Evolutionary conservation across 176 grass and related monocot species (phyloP), one percentile per base, ranked within the genome.

Genomic region (Luzula sylvatica): DNA sequence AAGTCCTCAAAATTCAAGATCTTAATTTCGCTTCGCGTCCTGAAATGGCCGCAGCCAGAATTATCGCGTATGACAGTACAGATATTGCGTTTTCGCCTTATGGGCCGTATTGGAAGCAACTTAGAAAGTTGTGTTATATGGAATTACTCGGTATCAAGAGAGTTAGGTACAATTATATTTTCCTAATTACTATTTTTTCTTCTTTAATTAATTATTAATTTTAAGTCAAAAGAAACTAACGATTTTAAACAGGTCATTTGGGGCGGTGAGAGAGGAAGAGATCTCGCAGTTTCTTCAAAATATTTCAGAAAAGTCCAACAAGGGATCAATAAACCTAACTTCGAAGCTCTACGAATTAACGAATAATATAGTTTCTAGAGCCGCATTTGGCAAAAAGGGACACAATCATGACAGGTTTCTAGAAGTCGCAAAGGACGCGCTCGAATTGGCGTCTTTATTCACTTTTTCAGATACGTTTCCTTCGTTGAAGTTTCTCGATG

Each of bases 1-100:
- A 87, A 61, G 46, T n/a, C 0, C 53, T 78, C 56, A 67, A 65
- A 38, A 64, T 73, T 3, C 83, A 65, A 4, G 83, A 87, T 66
- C 42, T 78, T 23, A 61, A 50, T 20, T 81, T 75, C 40, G 68
- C 72, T 12, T 57, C 55, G 41, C 68, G 77, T 0, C 52, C 63
- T 26, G 21, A 40, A 20, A 21, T 46, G 13, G 52, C 50, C 40
- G 48, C 68, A 30, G 72, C 47, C 2, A 21, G 60, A n/a, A 42
- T 35, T 35, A 35, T 35, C 9, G 30, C 30, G 30, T 81, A 87
- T 20, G 56, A 58, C 3, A 12, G 28, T 41, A 38, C 35, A 0
- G 83, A 73, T 74, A 41, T 77, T 26, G 65, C 8, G 4, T 59
- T 88, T 42, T 51, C 61, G 1, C 78, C 74, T 11, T 79, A 83